A percentile compares a stretch with the other conserved stretches of the same genome.
Evolutionary conservation across 495 filamentous ascomycete genomes (phyloP).

Genomic region (Podospora appendiculata): DNA sequence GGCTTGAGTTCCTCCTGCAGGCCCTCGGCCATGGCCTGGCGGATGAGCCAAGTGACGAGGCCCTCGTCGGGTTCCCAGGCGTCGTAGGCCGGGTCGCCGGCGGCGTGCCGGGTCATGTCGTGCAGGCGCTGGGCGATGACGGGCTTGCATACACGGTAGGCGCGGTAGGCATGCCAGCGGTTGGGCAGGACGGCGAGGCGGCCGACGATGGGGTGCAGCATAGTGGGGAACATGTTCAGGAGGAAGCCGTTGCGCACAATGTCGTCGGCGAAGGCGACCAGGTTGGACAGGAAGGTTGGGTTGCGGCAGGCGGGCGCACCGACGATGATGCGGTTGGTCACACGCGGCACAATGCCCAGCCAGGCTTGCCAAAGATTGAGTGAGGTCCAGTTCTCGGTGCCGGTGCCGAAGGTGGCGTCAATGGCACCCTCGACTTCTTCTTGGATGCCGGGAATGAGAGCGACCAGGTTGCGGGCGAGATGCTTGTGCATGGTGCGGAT

Average conservation of each 20-base stretch:
- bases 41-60: conserved; percentile 30
- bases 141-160: conserved; percentile 13
- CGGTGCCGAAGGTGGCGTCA: conserved; percentile 20
- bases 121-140: conserved; percentile 21
- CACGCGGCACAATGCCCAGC: conserved; percentile 20
- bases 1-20: conserved; percentile 12
- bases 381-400: conserved; percentile 23
- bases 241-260: conserved; percentile 26
- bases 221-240: conserved; percentile 25
- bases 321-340: conserved; percentile 26
- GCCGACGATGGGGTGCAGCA: conserved; percentile 25
- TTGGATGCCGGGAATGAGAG: conserved; percentile 24
- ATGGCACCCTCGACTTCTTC: conserved; percentile 23
- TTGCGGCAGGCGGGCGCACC: conserved; percentile 19
- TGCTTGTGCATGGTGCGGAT: conserved; percentile 26
- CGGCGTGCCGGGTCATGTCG: conserved; percentile 16
- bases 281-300: conserved; percentile 18
- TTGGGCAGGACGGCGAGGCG: conserved; percentile 19
- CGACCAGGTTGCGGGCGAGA: conserved; percentile 23
- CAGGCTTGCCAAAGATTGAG: conserved; percentile 28
- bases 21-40: conserved; percentile 22
- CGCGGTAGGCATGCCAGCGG: conserved; percentile 21
- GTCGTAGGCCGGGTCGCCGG: conserved; percentile 13
- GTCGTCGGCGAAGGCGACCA: conserved; percentile 25
- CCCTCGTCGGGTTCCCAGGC: conserved; percentile 21